phyloP scores from a whole-genome alignment of 176 grass and related monocot species.

The Eragrostis nindensis region DNA sequence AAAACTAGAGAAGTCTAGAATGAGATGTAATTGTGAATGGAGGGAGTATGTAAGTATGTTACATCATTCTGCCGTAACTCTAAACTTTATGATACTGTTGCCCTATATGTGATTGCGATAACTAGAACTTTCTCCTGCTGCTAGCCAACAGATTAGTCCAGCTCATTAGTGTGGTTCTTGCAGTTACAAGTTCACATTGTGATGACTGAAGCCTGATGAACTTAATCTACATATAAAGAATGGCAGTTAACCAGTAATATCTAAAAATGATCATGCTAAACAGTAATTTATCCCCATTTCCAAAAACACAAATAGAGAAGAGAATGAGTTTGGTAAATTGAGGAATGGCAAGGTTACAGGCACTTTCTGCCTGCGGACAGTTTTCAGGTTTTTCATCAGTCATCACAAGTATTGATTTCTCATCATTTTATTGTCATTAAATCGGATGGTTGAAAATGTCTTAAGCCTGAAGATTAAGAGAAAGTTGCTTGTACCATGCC shows the following conservation, averaged over 20 bases:
- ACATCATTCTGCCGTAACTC: constrained; percentile 5
- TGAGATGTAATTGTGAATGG: too few species aligned
- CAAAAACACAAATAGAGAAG: neutral
- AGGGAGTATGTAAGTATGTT: neutral
- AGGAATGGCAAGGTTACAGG: neutral
- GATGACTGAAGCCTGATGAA: constrained; percentile 6
- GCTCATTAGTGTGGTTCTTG: constrained; percentile 16
- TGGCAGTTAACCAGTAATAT: neutral
- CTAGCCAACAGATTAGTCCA: neutral
- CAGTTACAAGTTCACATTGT: neutral
- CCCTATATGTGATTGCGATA: neutral
- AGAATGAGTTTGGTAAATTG: neutral
- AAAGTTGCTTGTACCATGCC: neutral
- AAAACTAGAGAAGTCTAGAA: too few species aligned
- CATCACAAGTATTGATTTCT: neutral
- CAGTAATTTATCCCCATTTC: neutral
- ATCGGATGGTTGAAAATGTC: constrained; percentile 4
- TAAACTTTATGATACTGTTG: constrained; percentile 8
- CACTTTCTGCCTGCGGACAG: neutral
- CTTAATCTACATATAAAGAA: neutral
- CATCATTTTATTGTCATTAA: neutral
- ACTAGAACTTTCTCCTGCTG: constrained; percentile 21
- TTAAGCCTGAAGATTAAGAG: neutral
- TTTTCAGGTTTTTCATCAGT: constrained; percentile 13
- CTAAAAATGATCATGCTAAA: neutral